These are phyloP conservation scores for Paramecium bursaria DNA, from an alignment of 73 alveolate species.

Conservation along the genomic window DNA sequence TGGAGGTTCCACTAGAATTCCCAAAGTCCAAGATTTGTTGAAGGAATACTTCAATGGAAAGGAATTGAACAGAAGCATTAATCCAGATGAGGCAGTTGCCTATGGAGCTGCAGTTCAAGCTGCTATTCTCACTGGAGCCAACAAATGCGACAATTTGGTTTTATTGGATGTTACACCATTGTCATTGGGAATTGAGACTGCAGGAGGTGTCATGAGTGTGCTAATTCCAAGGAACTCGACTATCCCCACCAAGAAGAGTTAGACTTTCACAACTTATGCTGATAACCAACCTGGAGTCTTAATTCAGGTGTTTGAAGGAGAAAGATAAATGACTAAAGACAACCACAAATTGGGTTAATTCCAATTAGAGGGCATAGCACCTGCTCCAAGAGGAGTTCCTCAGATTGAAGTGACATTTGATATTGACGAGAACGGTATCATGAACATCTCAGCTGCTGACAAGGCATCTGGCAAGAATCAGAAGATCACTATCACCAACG, in stretches of 20 bases:
- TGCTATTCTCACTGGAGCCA: constrained; percentile 77
- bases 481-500: constrained; percentile 95
- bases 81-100: constrained; percentile 99
- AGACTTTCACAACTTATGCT: constrained; percentile 96
- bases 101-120: constrained; percentile 92
- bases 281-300: constrained; percentile 97
- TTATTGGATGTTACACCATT: constrained; percentile 86
- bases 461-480: constrained; percentile 90
- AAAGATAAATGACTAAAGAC: constrained; percentile 94
- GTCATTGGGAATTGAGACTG: constrained; percentile 82
- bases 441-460: constrained; percentile 90
- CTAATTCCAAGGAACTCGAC: constrained; percentile 73
- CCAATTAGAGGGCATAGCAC: constrained; percentile 92
- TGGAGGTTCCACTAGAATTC: constrained; percentile 95
- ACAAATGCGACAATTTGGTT: constrained; percentile 77
- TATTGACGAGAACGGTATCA: constrained; percentile 92
- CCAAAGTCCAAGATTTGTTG: constrained; percentile 84
- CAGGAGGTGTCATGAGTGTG: constrained; percentile 80
- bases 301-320: constrained; percentile 98
- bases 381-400: constrained; percentile 97
- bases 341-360: constrained; percentile 95
- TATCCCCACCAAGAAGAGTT: constrained; percentile 73
- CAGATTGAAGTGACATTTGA: constrained; percentile 90
- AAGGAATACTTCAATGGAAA: constrained; percentile 93
- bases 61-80: constrained; percentile 87